Base-by-base conservation (phyloP, 2,329 filamentous ascomycete genomes). In the Aschersonia sp. region DNA sequence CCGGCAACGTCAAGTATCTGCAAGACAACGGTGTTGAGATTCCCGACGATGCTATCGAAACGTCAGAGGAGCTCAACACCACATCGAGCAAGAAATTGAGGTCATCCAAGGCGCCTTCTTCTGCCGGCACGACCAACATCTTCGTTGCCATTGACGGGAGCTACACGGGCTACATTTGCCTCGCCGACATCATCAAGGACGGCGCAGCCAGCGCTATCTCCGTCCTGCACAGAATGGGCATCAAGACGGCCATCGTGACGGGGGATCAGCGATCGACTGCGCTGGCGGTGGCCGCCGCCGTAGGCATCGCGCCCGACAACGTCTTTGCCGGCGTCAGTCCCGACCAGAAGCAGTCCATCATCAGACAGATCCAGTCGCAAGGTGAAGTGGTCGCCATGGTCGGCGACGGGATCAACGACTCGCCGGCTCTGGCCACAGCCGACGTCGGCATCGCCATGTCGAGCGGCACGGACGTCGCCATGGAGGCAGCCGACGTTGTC, bases 371-470 rank as follows among this genome's bases (percentile, higher is more conserved):
- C 14, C 87, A 96, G 66, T 70, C 73, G 0, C 65, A 72, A 46
- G 87, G 87, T 51, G 78, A 88, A 56, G 72, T 84, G 45, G 87
- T 97, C 30, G 92, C 87, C 55, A 98, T 98, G 92, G 89, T 97
- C 11, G 89, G 92, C 46, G 92, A 98, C 63, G 92, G 92, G 42
- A 96, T 98, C 75, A 98, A 98, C 65, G 92, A 98, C 68, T 95
- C 88, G 0, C 92, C 92, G 0, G 92, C 92, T 1, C 78, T 98
- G 9, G 92, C 88, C 0, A 94, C 88, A 0, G 89, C 92, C 9
- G 82, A 94, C 56, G 81, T 97, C 31, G 92, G 92, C 53, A 95
- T 98, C 55, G 89, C 89, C 49, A 87, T 98, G 65, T 78, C 87
- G 5, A 88, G 83, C 6, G 92, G 92, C 49, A 97, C 92, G 0